Conservation (phyloP, 495 filamentous ascomycete genomes). For the Chaetomium fimeti region DNA sequence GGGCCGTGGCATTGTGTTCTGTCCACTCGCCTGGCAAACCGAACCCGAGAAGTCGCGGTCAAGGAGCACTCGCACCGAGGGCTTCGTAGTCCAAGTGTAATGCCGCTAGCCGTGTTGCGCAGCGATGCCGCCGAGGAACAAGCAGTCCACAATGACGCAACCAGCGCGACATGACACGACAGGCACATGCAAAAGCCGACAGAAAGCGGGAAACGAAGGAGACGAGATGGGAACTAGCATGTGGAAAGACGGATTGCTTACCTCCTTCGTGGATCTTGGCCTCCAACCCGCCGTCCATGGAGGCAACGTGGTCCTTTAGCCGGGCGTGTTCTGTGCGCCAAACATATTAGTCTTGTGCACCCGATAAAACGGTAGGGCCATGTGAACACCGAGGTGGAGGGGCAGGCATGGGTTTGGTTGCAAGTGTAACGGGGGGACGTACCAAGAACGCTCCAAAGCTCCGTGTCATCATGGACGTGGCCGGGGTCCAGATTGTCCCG, state of each 20-base stretch:
- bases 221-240: slow-evolving; percentile 15
- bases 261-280: slow-evolving; percentile 91
- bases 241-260: slow-evolving; percentile 47
- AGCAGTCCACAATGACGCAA: slow-evolving; percentile 8
- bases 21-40: background rate
- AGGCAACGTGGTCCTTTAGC: slow-evolving; percentile 83
- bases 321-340: slow-evolving; percentile 75
- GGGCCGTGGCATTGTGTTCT: background rate
- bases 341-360: slow-evolving; percentile 27
- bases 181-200: slow-evolving; percentile 36
- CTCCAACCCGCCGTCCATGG: slow-evolving; percentile 88
- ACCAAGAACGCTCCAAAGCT: slow-evolving; percentile 96
- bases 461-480: slow-evolving; percentile 93
- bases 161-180: slow-evolving; percentile 9
- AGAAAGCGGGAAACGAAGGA: slow-evolving; percentile 34
- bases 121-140: slow-evolving; percentile 15
- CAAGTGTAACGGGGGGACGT: slow-evolving; percentile 41
- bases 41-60: background rate
- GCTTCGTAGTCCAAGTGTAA: background rate
- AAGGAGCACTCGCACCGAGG: background rate
- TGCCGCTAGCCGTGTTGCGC: slow-evolving; percentile 22
- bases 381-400: slow-evolving; percentile 26
- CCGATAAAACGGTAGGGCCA: slow-evolving; percentile 20
- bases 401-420: slow-evolving; percentile 1
- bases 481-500: slow-evolving; percentile 96